A percentile compares a stretch with the other conserved stretches of the same genome.
These are phyloP conservation scores for Patellifolia procumbens DNA, from an alignment of 179 eudicot genomes.

Conservation along the genomic window DNA sequence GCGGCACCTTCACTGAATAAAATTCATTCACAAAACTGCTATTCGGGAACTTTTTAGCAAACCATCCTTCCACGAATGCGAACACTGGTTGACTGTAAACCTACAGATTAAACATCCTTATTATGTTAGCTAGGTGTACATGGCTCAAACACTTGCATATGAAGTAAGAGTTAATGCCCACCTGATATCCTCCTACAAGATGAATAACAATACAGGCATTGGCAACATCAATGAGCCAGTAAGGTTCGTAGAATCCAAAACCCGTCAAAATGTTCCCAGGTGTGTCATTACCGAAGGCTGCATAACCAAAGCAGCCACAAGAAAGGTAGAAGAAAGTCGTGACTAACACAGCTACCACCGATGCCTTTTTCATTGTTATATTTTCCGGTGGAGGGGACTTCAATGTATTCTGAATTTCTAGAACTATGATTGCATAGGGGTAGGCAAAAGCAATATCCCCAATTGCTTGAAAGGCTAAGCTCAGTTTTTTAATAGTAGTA, in stretches of 20 bases:
- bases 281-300: constrained; percentile 57
- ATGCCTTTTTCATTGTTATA: constrained; percentile 50
- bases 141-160: no score
- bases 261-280: constrained; percentile 62
- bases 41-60: constrained; percentile 37
- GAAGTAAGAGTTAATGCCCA: background rate
- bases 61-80: constrained; percentile 52
- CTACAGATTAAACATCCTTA: constrained; percentile 28
- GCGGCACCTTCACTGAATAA: constrained; percentile 32
- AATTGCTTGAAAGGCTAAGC: constrained; percentile 55
- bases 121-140: no score
- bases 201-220: constrained; percentile 57
- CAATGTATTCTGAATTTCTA: constrained; percentile 66
- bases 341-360: constrained; percentile 36
- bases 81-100: constrained; percentile 65
- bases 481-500: constrained; percentile 35
- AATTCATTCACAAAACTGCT: constrained; percentile 34
- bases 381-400: constrained; percentile 52
- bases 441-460: constrained; percentile 74
- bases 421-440: constrained; percentile 52
- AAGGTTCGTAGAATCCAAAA: constrained; percentile 55
- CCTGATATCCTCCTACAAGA: constrained; percentile 65
- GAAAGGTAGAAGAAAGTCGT: constrained; percentile 55
- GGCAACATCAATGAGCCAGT: constrained; percentile 57
- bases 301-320: constrained; percentile 61